phyloP scores from a whole-genome alignment of 129 eudicot species.

The Pulicaria dysenterica region DNA sequence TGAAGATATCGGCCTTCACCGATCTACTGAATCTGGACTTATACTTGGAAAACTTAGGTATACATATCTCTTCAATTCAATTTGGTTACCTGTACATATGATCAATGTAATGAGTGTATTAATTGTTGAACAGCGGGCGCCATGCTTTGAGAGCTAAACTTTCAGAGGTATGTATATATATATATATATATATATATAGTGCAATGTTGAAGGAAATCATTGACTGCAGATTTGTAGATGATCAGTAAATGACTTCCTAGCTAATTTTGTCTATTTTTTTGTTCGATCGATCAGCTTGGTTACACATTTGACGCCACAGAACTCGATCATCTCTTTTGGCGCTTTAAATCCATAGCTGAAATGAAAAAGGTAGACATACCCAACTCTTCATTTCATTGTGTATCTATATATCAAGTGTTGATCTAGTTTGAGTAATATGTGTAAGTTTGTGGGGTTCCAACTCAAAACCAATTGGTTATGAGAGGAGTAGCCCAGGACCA shows the following conservation, averaged over 20 bases:
- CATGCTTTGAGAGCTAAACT: slow-evolving; percentile 84
- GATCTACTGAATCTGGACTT: slow-evolving; percentile 81
- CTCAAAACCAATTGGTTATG: no score
- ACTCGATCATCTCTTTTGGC: slow-evolving; percentile 69
- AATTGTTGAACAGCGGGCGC: slow-evolving; percentile 63
- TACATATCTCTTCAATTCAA: not conserved
- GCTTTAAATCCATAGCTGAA: slow-evolving; percentile 69
- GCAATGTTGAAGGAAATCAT: not conserved
- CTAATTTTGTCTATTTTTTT: no score
- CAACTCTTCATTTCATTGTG: no score
- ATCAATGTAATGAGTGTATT: not conserved
- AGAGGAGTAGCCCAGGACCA: no score
- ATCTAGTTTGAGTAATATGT: no score
- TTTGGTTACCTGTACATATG: no score
- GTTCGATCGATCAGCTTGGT: slow-evolving; percentile 50
- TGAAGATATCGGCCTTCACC: slow-evolving; percentile 81
- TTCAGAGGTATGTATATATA: slow-evolving; percentile 41
- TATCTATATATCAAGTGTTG: no score
- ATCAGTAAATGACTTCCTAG: not conserved
- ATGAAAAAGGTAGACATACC: slow-evolving; percentile 39
- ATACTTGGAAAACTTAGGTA: slow-evolving; percentile 67
- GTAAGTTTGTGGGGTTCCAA: no score
- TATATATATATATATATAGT: not conserved
- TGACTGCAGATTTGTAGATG: not conserved
- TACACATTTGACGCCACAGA: slow-evolving; percentile 61